Conservation (phyloP, 2,329 filamentous ascomycete genomes). For the Ceratocystis huliohia region DNA sequence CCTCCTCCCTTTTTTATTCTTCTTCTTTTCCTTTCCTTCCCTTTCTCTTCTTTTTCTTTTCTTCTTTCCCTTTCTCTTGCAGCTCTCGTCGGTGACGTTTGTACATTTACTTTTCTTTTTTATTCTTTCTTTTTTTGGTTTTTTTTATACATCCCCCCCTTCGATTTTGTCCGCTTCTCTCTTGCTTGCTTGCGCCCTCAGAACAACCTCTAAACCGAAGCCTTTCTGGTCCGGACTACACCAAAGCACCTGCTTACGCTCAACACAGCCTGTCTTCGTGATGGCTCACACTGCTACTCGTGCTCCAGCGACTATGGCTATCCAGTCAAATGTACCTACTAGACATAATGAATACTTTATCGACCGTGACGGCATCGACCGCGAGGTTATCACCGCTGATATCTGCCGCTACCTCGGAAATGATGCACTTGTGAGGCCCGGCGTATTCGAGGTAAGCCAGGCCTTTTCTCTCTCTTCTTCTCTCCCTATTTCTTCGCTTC, state of each 20-base stretch:
- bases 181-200: neutral
- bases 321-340: slow-evolving; percentile 13
- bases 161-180: neutral
- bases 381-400: slow-evolving; percentile 69
- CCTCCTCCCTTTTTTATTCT: slow-evolving; percentile 3
- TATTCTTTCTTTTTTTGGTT: slow-evolving; percentile 1
- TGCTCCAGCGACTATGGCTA: slow-evolving; percentile 12
- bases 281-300: slow-evolving; percentile 17
- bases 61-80: neutral
- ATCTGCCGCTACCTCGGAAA: slow-evolving; percentile 76
- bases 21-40: slow-evolving; percentile 11
- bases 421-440: slow-evolving; percentile 65
- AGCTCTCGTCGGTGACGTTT: neutral
- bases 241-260: neutral
- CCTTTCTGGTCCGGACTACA: neutral
- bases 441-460: slow-evolving; percentile 60
- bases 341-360: slow-evolving; percentile 20
- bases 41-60: slow-evolving; percentile 15
- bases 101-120: slow-evolving; percentile 12
- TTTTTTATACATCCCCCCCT: neutral
- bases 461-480: slow-evolving; percentile 17
- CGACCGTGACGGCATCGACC: slow-evolving; percentile 19
- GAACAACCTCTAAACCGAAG: neutral
- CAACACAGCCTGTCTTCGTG: neutral
- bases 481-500: no score